A percentile compares a stretch with the other conserved stretches of the same genome.
Conservation (phyloP, 1,284 basidiomycete genomes). For the Puccinia polysora region DNA sequence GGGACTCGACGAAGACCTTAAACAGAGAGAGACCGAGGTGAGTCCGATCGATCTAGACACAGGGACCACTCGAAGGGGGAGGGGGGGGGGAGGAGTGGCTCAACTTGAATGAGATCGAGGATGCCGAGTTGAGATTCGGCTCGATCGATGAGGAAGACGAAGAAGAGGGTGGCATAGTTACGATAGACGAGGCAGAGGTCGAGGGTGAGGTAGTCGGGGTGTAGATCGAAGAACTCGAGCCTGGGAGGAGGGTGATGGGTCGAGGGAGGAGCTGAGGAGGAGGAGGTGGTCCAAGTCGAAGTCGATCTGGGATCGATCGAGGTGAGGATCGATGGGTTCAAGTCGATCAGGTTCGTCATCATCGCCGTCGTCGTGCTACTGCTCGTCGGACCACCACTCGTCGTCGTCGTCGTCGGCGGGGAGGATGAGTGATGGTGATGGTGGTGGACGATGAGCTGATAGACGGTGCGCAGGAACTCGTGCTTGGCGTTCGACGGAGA, state of each 20-base stretch:
- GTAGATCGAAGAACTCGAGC: neutral
- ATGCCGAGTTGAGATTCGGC: slow-evolving; percentile 95
- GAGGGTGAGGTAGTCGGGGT: neutral
- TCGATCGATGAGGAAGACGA: slow-evolving; percentile 91
- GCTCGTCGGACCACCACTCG: too few relatives aligned
- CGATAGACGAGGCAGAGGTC: slow-evolving; percentile 57
- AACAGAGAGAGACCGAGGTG: neutral
- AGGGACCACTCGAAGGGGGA: too few relatives aligned
- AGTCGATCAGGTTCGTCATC: too few relatives aligned
- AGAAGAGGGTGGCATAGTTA: slow-evolving; percentile 86
- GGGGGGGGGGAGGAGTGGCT: slow-evolving; percentile 48
- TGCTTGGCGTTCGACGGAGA: too few relatives aligned
- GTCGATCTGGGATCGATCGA: slow-evolving; percentile 45
- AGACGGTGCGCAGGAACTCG: too few relatives aligned
- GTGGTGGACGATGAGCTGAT: too few relatives aligned
- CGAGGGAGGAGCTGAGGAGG: too few relatives aligned
- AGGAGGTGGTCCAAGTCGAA: neutral
- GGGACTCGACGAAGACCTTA: slow-evolving; percentile 90
- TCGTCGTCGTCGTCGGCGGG: too few relatives aligned
- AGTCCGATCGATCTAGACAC: too few relatives aligned
- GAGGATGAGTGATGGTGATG: too few relatives aligned
- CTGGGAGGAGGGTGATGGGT: neutral
- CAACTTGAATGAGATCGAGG: slow-evolving; percentile 90
- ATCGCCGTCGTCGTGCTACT: too few relatives aligned
- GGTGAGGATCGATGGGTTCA: neutral